Conservation (phyloP, 2,329 filamentous ascomycete species). For the Fusarium coicis region DNA sequence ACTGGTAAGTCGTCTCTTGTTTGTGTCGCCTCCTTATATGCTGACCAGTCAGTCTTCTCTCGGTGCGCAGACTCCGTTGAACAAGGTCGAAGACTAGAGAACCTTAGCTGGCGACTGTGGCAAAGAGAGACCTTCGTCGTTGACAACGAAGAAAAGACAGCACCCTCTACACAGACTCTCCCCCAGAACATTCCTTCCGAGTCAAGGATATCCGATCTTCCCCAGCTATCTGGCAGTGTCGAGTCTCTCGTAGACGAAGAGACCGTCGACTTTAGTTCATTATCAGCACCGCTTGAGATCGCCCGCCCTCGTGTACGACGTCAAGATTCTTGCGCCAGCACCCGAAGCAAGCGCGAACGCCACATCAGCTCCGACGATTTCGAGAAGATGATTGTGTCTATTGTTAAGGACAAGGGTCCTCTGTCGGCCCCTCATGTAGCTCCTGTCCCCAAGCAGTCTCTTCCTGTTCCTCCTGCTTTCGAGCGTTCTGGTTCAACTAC, state of each 20-base stretch:
- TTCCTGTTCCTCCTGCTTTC: constrained; percentile 47
- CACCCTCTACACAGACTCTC: constrained; percentile 58
- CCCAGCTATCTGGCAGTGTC: constrained; percentile 80
- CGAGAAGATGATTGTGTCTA: constrained; percentile 93
- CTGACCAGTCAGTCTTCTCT: constrained; percentile 78
- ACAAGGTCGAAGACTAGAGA: constrained; percentile 91
- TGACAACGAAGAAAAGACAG: constrained; percentile 73
- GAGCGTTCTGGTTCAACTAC: constrained; percentile 58
- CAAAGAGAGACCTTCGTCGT: constrained; percentile 78
- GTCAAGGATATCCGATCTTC: constrained; percentile 64
- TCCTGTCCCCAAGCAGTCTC: constrained; percentile 55
- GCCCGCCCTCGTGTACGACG: constrained; percentile 74
- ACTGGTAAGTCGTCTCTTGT: constrained; percentile 74
- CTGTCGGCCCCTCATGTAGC: constrained; percentile 55
- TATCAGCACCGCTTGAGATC: constrained; percentile 67
- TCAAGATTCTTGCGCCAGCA: constrained; percentile 76
- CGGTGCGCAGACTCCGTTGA: constrained; percentile 94
- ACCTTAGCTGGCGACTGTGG: constrained; percentile 96
- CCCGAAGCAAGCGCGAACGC: constrained; percentile 80
- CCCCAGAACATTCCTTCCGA: constrained; percentile 62
- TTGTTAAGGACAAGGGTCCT: constrained; percentile 84
- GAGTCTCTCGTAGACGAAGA: constrained; percentile 79
- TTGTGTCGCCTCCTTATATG: constrained; percentile 14
- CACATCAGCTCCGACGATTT: constrained; percentile 94
- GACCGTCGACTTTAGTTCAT: constrained; percentile 65